Evolutionary conservation across 352 stramenopile genomes (phyloP).

Genomic region (Aphanomyces astaci): DNA sequence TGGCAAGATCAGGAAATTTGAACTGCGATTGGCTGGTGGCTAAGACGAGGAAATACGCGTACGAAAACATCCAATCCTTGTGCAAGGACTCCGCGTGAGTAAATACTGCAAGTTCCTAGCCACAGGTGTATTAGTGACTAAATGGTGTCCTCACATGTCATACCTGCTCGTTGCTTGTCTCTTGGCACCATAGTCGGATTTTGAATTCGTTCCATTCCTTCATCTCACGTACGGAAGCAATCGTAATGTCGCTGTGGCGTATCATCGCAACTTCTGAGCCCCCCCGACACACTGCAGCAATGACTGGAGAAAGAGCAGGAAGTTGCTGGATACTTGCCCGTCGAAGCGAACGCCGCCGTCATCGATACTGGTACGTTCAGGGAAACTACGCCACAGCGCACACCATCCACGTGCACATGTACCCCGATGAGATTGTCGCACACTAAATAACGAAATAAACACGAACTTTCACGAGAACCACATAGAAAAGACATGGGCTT

Average conservation of each 20-base stretch:
- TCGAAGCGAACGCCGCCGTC: too few relatives aligned
- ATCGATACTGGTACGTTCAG: too few relatives aligned
- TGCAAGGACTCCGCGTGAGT: background rate
- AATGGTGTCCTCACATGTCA: background rate
- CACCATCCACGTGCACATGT: too few relatives aligned
- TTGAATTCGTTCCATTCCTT: background rate
- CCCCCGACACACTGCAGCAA: background rate
- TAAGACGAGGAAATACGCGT: background rate
- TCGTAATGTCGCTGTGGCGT: background rate
- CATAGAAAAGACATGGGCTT: too few relatives aligned
- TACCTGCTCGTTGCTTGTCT: constrained; percentile 3
- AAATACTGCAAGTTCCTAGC: background rate
- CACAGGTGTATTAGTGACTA: background rate
- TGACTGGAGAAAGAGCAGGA: background rate
- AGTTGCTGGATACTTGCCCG: too few relatives aligned
- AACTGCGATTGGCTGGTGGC: background rate
- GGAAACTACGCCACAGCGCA: too few relatives aligned
- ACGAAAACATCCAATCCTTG: background rate
- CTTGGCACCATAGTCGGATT: background rate
- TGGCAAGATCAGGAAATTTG: background rate
- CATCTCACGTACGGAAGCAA: background rate
- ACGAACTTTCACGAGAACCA: too few relatives aligned
- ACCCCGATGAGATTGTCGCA: too few relatives aligned
- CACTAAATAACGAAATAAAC: too few relatives aligned
- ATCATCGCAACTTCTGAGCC: background rate